Conservation (phyloP, 345 rosid genomes). For the Nasturtium officinale region DNA sequence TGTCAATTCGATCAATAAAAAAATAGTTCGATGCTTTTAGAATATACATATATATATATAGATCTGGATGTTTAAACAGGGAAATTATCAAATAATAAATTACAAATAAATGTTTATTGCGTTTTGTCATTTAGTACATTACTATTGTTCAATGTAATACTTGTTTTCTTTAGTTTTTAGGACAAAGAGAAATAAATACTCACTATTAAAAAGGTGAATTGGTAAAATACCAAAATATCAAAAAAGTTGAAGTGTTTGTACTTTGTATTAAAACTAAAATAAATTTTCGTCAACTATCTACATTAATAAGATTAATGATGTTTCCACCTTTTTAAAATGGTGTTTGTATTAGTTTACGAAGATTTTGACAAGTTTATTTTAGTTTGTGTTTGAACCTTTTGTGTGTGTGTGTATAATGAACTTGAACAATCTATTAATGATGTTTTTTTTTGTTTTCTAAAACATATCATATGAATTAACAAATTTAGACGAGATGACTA, state of each 20-base stretch:
- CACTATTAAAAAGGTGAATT: neutral
- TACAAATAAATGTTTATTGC: neutral
- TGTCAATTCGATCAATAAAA: neutral
- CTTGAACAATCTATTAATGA: neutral
- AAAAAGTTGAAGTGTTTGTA: no score
- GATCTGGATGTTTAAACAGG: neutral
- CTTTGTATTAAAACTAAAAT: no score
- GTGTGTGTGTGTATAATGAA: no score
- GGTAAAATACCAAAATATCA: no score
- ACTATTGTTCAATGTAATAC: neutral
- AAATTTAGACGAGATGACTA: neutral
- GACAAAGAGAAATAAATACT: neutral
- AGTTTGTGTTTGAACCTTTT: neutral
- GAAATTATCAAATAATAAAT: neutral
- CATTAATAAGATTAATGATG: neutral
- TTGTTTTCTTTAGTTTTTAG: neutral
- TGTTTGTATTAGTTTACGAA: neutral
- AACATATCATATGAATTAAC: neutral
- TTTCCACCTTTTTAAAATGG: neutral
- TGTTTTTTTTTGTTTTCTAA: neutral
- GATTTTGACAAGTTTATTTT: neutral
- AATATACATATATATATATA: neutral
- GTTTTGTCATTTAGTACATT: conserved; percentile 1
- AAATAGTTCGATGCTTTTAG: neutral
- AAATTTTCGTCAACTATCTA: neutral